Evolutionary conservation across 805 yeast species (phyloP), one percentile per base, ranked within the genome.

Genomic region (Diddensiella caesifluorescens): DNA sequence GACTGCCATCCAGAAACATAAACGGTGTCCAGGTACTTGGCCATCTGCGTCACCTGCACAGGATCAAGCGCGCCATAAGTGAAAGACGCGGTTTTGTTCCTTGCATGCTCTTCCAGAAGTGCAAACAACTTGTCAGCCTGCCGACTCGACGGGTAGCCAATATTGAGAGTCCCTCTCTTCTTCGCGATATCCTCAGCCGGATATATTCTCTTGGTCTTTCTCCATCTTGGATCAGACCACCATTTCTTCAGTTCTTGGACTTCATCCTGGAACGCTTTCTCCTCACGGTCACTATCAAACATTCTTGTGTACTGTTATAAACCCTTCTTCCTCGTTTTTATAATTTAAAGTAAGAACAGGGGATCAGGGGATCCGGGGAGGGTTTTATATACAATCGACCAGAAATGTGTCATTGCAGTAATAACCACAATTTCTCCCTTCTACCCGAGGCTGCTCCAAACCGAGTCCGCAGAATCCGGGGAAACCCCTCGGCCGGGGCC

Each of bases 1-100:
- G 95, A 89, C 72, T 90, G 98, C 98, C 98, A 90, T 41, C 98
- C 98, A 31, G 95, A 83, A 51, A 90, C 94, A 65, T 90, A 90
- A 55, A 90, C 76, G 9, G 95, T 77, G 67, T 89, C 97, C 58
- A 90, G 73, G 67, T 86, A 87, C 66, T 85, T 86, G 55, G 95
- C 95, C 97, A 90, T 90, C 69, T 90, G 97, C 47, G 96, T 72
- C 51, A 88, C 87, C 62, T 90, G 97, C 53, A 90, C 83, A 21
- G 97, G 96, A 65, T 90, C 97, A 56, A 90, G 73, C 19, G 97
- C 97, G 63, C 97, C 97, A 61, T 87, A 89, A 25, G 97, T 88
- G 73, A 79, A 80, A 18, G 95, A 82, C 27, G 78, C 83, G 35
- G 94, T 77, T 61, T 79, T 79, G 52, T 81, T 69, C 46, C 53